Evolutionary conservation across 768 basidiomycete genomes (phyloP).

Genomic region (Trametes meyenii): DNA sequence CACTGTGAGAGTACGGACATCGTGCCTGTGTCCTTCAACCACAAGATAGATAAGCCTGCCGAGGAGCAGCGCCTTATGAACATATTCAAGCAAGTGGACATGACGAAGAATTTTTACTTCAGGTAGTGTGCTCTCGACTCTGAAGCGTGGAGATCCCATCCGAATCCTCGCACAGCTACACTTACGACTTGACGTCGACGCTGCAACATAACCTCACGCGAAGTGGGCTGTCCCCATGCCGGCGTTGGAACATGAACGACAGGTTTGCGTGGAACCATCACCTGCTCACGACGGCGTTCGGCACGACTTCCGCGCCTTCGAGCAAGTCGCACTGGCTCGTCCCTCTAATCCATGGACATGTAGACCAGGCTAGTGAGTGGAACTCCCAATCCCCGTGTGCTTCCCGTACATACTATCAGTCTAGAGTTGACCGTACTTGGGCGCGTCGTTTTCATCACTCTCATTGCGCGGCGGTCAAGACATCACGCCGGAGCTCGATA

Average conservation of each 20-base stretch:
- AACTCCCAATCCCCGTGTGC: neutral
- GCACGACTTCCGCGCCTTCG: slow-evolving; percentile 39
- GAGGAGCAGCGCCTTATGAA: slow-evolving; percentile 90
- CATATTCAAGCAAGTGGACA: slow-evolving; percentile 94
- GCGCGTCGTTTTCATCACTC: slow-evolving; percentile 86
- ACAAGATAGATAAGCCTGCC: slow-evolving; percentile 83
- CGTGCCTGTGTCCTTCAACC: slow-evolving; percentile 72
- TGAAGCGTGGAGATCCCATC: too few species aligned
- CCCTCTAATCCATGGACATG: slow-evolving; percentile 92
- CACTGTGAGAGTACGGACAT: slow-evolving; percentile 94
- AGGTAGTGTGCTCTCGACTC: slow-evolving; percentile 49
- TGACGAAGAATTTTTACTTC: slow-evolving; percentile 99
- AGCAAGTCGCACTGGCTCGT: slow-evolving; percentile 80
- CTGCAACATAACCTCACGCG: slow-evolving; percentile 87
- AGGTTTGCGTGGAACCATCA: slow-evolving; percentile 96
- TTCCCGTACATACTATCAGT: neutral
- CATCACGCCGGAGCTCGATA: slow-evolving; percentile 97
- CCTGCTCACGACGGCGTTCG: slow-evolving; percentile 74
- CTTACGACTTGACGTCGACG: slow-evolving; percentile 96
- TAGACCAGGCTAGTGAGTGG: slow-evolving; percentile 94
- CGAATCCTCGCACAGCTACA: slow-evolving; percentile 59
- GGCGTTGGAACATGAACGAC: slow-evolving; percentile 76
- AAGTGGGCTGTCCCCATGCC: slow-evolving; percentile 45
- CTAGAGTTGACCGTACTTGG: slow-evolving; percentile 89
- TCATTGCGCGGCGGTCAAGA: slow-evolving; percentile 93